Percentiles rank a stretch among this genome's conserved stretches.
phyloP scores from a whole-genome alignment of 352 stramenopile genomes.

The Thalassiosira ordinaria region DNA sequence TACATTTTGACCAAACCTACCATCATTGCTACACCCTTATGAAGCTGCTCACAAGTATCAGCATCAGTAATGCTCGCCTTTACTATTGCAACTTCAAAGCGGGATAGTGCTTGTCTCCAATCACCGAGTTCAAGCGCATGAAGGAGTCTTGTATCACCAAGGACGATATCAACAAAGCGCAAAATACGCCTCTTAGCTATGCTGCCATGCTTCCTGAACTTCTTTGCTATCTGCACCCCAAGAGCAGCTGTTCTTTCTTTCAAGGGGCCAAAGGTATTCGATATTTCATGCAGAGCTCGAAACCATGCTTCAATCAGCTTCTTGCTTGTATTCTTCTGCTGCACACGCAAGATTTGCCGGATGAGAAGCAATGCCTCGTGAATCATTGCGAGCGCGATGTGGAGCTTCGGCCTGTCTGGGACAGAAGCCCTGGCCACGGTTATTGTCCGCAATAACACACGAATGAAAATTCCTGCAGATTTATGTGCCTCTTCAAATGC shows the following conservation, averaged over 20 bases:
- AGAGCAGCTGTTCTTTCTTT: conserved; percentile 73
- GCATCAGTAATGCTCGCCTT: conserved; percentile 75
- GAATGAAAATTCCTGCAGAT: conserved; percentile 56
- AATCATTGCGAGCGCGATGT: conserved; percentile 72
- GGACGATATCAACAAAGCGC: conserved; percentile 75
- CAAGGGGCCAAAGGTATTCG: conserved; percentile 71
- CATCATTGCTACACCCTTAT: conserved; percentile 69
- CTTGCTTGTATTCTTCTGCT: conserved; percentile 72
- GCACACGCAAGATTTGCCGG: conserved; percentile 71
- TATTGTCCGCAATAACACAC: conserved; percentile 73
- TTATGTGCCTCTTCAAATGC: conserved; percentile 55
- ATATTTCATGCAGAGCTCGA: conserved; percentile 68
- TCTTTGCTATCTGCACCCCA: conserved; percentile 70
- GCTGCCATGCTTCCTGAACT: conserved; percentile 76
- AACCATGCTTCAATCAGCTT: conserved; percentile 72
- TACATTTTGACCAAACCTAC: conserved; percentile 25
- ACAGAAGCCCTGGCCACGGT: conserved; percentile 66
- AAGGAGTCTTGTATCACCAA: conserved; percentile 74
- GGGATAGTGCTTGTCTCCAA: conserved; percentile 61
- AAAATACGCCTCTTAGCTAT: conserved; percentile 72
- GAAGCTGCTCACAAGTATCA: conserved; percentile 71
- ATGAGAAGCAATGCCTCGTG: conserved; percentile 75
- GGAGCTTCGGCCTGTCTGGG: conserved; percentile 75
- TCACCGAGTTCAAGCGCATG: conserved; percentile 74
- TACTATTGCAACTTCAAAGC: conserved; percentile 77